Evolutionary conservation across 2,329 filamentous ascomycete genomes (phyloP), one percentile per base, ranked within the genome.

Genomic region (Exserohilum rostratum): DNA sequence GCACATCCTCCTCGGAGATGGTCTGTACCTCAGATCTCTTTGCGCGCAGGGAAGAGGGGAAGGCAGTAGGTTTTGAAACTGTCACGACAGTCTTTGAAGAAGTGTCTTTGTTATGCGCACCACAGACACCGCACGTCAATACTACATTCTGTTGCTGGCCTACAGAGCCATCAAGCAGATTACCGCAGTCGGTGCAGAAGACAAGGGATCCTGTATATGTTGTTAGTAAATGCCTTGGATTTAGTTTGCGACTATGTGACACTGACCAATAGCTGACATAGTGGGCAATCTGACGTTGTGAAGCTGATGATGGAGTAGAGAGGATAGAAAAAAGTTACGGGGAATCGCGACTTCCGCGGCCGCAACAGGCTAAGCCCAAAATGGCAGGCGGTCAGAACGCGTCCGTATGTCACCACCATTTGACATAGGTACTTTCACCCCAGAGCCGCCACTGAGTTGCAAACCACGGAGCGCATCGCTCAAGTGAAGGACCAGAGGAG

Each of bases 181-280:
- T 96, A 58, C 93, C 93, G 76, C 93, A 98, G 73, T 93, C 90
- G 49, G 84, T 90, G 80, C 93, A 98, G 77, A 98, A 98, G 31
- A 96, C 88, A 35, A 98, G 82, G 12, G 46, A 49, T 42, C 46
- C 46, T 49, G 29, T 20, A 10, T 25, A 18, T 7, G 10, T 22
- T 34, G 12, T 49, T 11, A 49, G 37, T 2, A 42, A 25, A 49
- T 13, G 6, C 3, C 3, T 40, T 1, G 3, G 3, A 27, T 34
- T 3, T 6, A 7, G 9, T 27, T 11, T 10, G 12, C 6, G 2
- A 5, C 5, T 18, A 6, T 18, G 4, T 10, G 6, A 13, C 34
- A 47, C 92, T 93, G 13, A 51, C 92, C 93, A 64, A 97, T 92
- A 15, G 90, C 87, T 62, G 93, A 87, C 93, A 97, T 97, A 58